These are phyloP conservation scores for Volvariella volvacea DNA, from an alignment of 1,284 basidiomycete species.

Conservation along the genomic window DNA sequence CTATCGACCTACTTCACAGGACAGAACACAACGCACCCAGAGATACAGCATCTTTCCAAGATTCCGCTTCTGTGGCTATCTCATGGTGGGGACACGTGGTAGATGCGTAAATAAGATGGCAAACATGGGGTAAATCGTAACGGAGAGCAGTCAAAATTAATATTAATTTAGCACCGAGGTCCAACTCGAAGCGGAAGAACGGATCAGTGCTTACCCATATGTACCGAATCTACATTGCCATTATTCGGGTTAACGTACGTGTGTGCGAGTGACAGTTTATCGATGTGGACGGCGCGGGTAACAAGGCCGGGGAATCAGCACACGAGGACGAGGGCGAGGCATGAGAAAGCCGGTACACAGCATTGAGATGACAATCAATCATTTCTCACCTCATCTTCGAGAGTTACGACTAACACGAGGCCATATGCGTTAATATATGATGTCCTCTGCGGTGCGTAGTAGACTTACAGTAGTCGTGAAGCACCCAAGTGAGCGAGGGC, in stretches of 20 bases:
- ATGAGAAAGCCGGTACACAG: too few relatives aligned
- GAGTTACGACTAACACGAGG: conserved; percentile 16
- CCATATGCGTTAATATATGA: neutral
- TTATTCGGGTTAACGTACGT: neutral
- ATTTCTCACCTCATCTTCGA: conserved; percentile 23
- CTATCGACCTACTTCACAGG: neutral
- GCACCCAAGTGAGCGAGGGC: conserved; percentile 24
- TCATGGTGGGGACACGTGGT: conserved; percentile 1
- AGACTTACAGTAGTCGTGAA: conserved; percentile 27
- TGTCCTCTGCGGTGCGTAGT: too few relatives aligned
- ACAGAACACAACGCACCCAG: conserved; percentile 21
- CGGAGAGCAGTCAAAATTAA: too few relatives aligned
- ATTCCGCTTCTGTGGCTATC: conserved; percentile 22
- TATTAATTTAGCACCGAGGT: too few relatives aligned
- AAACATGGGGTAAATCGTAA: too few relatives aligned
- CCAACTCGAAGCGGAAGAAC: too few relatives aligned
- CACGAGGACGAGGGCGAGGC: too few relatives aligned
- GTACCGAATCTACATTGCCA: conserved; percentile 20
- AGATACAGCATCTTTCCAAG: conserved; percentile 31
- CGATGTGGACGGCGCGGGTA: too few relatives aligned
- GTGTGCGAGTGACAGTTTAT: too few relatives aligned
- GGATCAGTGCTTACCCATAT: conserved; percentile 27
- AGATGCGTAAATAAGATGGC: too few relatives aligned
- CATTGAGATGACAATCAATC: too few relatives aligned
- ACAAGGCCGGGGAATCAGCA: too few relatives aligned